Evolutionary conservation across 139 green algal species (phyloP).

Genomic region (Volvox reticuliferus): DNA sequence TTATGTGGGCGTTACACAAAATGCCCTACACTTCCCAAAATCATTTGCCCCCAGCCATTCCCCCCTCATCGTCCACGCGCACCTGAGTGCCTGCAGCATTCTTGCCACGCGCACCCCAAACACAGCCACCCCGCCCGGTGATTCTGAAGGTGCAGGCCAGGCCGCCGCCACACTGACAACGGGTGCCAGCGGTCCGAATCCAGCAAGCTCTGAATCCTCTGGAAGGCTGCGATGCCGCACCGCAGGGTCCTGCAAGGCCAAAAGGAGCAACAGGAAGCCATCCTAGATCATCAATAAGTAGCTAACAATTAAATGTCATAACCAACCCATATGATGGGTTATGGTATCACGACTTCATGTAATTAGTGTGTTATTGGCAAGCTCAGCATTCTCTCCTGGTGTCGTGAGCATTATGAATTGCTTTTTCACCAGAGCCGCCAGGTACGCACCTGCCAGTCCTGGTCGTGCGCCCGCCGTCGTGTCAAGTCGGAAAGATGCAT

Average conservation of each 20-base stretch:
- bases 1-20: no score
- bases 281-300: no score
- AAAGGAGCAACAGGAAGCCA: not conserved
- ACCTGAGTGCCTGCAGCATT: constrained; percentile 46
- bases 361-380: no score
- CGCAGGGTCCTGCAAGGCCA: constrained; percentile 20
- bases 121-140: constrained; percentile 10
- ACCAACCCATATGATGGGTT: no score
- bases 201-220: constrained; percentile 38
- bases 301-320: no score
- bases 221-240: constrained; percentile 40
- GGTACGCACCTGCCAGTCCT: constrained; percentile 27
- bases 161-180: constrained; percentile 23
- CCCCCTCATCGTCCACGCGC: not conserved
- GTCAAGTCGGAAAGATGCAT: constrained; percentile 33
- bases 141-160: constrained; percentile 18
- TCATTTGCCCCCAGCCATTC: no score
- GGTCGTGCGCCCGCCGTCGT: constrained; percentile 26
- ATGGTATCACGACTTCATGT: no score
- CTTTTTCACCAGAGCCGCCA: no score
- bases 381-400: no score
- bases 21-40: no score
- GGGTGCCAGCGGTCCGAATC: constrained; percentile 27
- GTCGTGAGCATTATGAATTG: no score
- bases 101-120: constrained; percentile 33